These are phyloP conservation scores for Malania oleifera DNA, from an alignment of 164 flowering plant species.

Conservation along the genomic window DNA sequence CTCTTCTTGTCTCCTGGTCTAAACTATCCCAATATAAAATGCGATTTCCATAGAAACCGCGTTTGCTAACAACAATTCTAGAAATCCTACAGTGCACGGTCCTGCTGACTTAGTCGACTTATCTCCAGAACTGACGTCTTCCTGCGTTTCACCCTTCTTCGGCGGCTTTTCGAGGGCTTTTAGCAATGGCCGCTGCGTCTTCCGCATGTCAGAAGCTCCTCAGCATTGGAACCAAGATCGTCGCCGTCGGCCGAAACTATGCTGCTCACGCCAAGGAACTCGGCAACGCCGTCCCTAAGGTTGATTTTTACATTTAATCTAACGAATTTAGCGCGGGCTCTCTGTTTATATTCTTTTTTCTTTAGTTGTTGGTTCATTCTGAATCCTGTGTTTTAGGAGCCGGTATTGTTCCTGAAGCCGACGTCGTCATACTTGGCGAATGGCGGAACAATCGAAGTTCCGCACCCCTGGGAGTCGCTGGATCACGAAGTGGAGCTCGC, in stretches of 20 bases:
- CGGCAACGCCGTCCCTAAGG: constrained; percentile 97
- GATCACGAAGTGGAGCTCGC: constrained; percentile 93
- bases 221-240: constrained; percentile 75
- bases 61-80: no score
- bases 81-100: no score
- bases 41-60: no score
- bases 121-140: no score
- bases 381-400: constrained; percentile 52
- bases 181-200: constrained; percentile 19
- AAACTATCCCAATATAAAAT: no score
- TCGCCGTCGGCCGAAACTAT: constrained; percentile 96
- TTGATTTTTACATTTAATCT: constrained; percentile 7
- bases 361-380: neutral
- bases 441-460: constrained; percentile 87
- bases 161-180: neutral
- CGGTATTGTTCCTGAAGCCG: constrained; percentile 91
- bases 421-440: constrained; percentile 82
- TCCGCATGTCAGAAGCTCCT: constrained; percentile 41
- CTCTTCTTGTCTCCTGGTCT: no score
- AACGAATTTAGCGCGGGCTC: no score
- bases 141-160: no score
- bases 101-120: no score
- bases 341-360: no score
- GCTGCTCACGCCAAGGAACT: constrained; percentile 98
- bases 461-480: constrained; percentile 60